Evolutionary conservation across 371 early-diverging fungal species (phyloP), one percentile per base, ranked within the genome.

Genomic region (Batrachochytrium dendrobatidis): DNA sequence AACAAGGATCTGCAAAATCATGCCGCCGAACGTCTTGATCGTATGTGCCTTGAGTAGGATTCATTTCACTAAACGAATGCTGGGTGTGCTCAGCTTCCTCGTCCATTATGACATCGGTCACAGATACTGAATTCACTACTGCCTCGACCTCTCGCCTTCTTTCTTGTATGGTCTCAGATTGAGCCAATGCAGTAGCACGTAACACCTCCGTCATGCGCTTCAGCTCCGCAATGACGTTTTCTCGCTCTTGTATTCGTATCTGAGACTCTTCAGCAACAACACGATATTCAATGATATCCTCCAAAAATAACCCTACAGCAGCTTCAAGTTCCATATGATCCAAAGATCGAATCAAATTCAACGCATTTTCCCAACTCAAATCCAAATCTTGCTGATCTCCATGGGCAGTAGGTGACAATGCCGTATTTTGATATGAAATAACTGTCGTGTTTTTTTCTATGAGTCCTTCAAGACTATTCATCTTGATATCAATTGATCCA

Each of bases 111-210:
- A n/a, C n/a, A n/a, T n/a, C n/a, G n/a, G n/a, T n/a, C n/a, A n/a
- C n/a, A n/a, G n/a, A n/a, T n/a, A n/a, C n/a, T n/a, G n/a, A n/a
- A n/a, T n/a, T n/a, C 12, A 15, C 49, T 17, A 12, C 56, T 17
- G 6, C 61, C 64, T 18, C 59, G 55, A 8, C 4, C 44, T 31
- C 62, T 44, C 18, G 63, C 55, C 7, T 53, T 77, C 51, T 86
- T 82, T 18, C 88, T 77, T 44, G 85, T 84, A 33, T 85, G 87
- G 62, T 90, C 90, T 61, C 88, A 90, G 26, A 88, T 83, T 4
- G 86, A 72, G 0, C 90, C 88, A 0, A 88, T 84, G 15, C 85
- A 77, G 10, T 88, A 76, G 10, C 82, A 32, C 91, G 86, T 88
- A 91, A 88, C 12, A 86, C 83, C 35, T 88, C 76, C 58, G 91